Evolutionary conservation across 2,329 filamentous ascomycete genomes (phyloP), one percentile per base, ranked within the genome.

Genomic region (Diplodia mutila): DNA sequence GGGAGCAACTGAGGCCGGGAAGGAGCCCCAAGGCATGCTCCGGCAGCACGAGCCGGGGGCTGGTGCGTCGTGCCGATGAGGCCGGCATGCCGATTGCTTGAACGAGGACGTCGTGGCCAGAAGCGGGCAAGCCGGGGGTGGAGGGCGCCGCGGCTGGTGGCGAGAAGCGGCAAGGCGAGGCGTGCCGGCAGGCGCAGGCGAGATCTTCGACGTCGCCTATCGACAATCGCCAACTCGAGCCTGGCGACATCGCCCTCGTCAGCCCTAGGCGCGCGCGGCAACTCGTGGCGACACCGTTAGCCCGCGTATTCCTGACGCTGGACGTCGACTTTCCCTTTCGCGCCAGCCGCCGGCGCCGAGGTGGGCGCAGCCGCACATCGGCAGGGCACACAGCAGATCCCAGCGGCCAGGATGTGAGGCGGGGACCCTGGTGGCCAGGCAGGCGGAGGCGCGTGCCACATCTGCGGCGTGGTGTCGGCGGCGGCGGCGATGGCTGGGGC

Each of bases 21-120:
- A 49, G 12, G 12, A 39, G 54, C 32, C 32, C 32, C 18, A 49
- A 61, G 57, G 57, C 57, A 48, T 29, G 39, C 57, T 61, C 55
- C 55, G 55, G 55, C 37, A 46, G 54, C 34, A 59, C 37, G 55
- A 46, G 55, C 37, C 37, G 55, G 55, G 55, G 37, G 12, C 1
- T 25, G 57, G 57, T 37, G 59, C 59, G 39, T 37, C 59, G 59
- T 63, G 42, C 59, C 59, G 59, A 63, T n/a, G 46, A 12, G 59
- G 59, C 59, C 59, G 59, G 59, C 59, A 63, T 63, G 59, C 59
- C 59, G 59, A 63, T 63, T 63, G 59, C 59, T 51, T 8, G 42
- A 34, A 51, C 23, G 29, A 51, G 59, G 46, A 48, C 18, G 9
- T 48, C 32, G 18, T 51, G 12, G 59, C 42, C 59, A 34, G 59